These are phyloP conservation scores for Coniosporium apollinis DNA, from an alignment of 495 filamentous ascomycete species.

Conservation along the genomic window DNA sequence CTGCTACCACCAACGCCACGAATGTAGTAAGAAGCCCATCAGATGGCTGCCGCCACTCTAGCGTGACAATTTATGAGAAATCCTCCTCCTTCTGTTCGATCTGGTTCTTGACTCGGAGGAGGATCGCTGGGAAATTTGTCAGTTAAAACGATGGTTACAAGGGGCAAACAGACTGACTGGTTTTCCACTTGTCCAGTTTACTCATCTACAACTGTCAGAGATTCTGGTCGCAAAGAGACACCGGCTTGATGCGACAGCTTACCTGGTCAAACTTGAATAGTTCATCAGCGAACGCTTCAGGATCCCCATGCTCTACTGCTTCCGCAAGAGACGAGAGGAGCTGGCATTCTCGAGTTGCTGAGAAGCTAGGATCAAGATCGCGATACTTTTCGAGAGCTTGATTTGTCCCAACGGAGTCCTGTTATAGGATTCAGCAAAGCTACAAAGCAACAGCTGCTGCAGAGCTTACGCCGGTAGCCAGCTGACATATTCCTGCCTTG, in stretches of 20 bases:
- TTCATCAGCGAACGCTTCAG: conserved; percentile 69
- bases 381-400: conserved; percentile 66
- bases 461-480: conserved; percentile 43
- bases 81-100: conserved; percentile 66
- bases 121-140: too few species aligned
- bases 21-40: too few species aligned
- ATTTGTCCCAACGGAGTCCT: conserved; percentile 57
- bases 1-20: too few species aligned
- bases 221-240: too few species aligned
- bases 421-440: neutral
- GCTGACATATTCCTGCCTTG: conserved; percentile 72
- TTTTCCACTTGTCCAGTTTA: conserved; percentile 93
- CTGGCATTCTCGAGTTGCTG: conserved; percentile 58
- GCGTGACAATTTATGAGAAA: conserved; percentile 54
- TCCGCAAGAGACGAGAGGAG: conserved; percentile 57
- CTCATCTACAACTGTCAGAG: too few species aligned
- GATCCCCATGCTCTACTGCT: conserved; percentile 53
- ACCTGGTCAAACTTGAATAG: conserved; percentile 71
- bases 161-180: too few species aligned
- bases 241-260: too few species aligned
- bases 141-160: too few species aligned
- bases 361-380: conserved; percentile 65
- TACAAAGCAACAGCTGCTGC: neutral
- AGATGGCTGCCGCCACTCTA: too few species aligned
- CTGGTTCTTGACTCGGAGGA: conserved; percentile 63